Conservation (phyloP, 2,329 filamentous ascomycete species). For the Shiraia bambusicola region DNA sequence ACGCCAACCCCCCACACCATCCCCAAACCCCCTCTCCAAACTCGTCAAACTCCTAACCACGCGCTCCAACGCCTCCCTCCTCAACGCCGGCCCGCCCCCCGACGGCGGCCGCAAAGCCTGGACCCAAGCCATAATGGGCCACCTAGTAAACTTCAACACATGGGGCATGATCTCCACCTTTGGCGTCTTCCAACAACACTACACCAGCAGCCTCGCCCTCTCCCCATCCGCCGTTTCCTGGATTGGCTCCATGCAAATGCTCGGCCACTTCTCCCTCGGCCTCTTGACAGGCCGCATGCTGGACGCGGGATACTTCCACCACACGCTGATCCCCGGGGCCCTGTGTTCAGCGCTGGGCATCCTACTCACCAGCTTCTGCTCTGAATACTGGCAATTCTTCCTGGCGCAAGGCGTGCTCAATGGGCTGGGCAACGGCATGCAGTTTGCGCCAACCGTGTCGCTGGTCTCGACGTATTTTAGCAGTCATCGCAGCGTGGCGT, state of each 20-base stretch:
- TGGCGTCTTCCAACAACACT: conserved; percentile 42
- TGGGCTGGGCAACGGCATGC: conserved; percentile 39
- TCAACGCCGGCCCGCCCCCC: conserved; percentile 42
- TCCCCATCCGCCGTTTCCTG: conserved; percentile 52
- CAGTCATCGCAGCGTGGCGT: conserved; percentile 59
- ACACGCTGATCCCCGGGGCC: conserved; percentile 47
- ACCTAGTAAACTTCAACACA: conserved; percentile 41
- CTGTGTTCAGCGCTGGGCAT: conserved; percentile 50
- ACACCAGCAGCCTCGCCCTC: conserved; percentile 29
- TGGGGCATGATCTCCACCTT: conserved; percentile 44
- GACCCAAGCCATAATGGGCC: conserved; percentile 41
- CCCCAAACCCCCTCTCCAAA: conserved; percentile 7
- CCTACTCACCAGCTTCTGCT: conserved; percentile 55
- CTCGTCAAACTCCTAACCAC: conserved; percentile 32
- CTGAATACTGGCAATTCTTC: conserved; percentile 52
- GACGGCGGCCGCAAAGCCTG: conserved; percentile 43
- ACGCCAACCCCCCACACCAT: conserved; percentile 15
- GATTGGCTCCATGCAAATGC: conserved; percentile 56
- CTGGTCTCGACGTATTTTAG: conserved; percentile 58
- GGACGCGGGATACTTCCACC: conserved; percentile 55
- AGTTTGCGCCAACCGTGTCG: conserved; percentile 37
- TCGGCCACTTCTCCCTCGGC: conserved; percentile 54
- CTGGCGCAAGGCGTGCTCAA: conserved; percentile 40
- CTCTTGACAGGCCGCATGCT: conserved; percentile 55
- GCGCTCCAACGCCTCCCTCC: conserved; percentile 36